phyloP scores from a whole-genome alignment of 2,329 filamentous ascomycete species.

The Coniochaeta hoffmannii region DNA sequence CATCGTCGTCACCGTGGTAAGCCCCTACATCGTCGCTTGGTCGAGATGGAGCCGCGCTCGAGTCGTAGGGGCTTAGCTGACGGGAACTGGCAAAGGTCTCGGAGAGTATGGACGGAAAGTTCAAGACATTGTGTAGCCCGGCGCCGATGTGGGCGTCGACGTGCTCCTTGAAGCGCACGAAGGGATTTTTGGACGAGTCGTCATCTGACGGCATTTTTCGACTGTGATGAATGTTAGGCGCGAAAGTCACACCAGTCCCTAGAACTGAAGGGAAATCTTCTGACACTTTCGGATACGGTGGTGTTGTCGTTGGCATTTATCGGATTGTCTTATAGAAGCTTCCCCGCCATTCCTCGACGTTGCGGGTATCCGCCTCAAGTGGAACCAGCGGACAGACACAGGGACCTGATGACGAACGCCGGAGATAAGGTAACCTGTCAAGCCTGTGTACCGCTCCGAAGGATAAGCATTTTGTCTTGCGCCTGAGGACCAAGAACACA shows the following conservation, averaged over 20 bases:
- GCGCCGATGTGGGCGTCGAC: slow-evolving; percentile 25
- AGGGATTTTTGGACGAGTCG: slow-evolving; percentile 1
- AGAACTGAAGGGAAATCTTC: too few relatives aligned
- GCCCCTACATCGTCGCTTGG: background rate
- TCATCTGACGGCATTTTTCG: slow-evolving; percentile 2
- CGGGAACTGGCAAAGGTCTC: slow-evolving; percentile 4
- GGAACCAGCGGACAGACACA: background rate
- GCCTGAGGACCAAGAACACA: background rate
- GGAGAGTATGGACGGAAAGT: slow-evolving; percentile 11
- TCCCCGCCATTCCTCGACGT: background rate
- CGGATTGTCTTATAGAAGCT: background rate
- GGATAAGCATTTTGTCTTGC: background rate
- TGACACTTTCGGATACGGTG: too few relatives aligned
- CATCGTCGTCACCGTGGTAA: background rate
- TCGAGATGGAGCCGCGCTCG: background rate
- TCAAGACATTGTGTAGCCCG: slow-evolving; percentile 12
- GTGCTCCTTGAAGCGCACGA: slow-evolving; percentile 16
- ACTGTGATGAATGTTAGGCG: background rate
- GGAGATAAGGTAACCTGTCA: background rate
- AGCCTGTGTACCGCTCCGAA: too few relatives aligned
- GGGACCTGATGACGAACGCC: background rate
- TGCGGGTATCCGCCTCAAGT: background rate
- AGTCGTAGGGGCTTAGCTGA: slow-evolving; percentile 7
- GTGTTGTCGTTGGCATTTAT: background rate
- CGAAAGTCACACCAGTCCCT: background rate